Conservation (phyloP, 805 yeast species). For the Sugiyamaella smithiae region DNA sequence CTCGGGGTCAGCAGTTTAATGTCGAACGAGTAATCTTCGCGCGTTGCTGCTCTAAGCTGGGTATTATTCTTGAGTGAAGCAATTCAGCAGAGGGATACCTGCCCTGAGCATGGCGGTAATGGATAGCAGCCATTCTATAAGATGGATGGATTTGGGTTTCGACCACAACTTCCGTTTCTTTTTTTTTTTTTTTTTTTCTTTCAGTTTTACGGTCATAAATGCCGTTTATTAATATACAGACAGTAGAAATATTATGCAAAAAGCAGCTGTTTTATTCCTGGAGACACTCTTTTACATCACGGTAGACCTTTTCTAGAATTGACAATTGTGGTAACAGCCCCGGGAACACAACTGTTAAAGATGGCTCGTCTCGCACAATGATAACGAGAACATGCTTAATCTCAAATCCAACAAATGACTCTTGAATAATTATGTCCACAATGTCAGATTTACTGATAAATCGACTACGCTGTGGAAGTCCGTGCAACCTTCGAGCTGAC, state of each 20-base stretch:
- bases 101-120: constrained; percentile 30
- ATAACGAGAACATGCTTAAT: constrained; percentile 65
- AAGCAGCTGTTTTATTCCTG: neutral
- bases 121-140: constrained; percentile 24
- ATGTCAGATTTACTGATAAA: constrained; percentile 59
- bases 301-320: constrained; percentile 23
- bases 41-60: constrained; percentile 24
- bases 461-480: constrained; percentile 28
- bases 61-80: constrained; percentile 31
- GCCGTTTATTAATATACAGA: too few species aligned
- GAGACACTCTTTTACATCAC: constrained; percentile 15
- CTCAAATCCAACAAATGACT: constrained; percentile 67
- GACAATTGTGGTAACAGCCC: constrained; percentile 19
- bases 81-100: constrained; percentile 31
- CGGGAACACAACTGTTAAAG: constrained; percentile 34
- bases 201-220: too few species aligned
- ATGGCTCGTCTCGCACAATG: constrained; percentile 43
- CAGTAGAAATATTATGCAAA: too few species aligned
- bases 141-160: constrained; percentile 8
- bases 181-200: constrained; percentile 7
- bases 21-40: constrained; percentile 28
- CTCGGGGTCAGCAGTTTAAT: constrained; percentile 27
- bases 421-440: constrained; percentile 68
- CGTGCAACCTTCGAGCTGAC: constrained; percentile 32
- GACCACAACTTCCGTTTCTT: constrained; percentile 19